Evolutionary conservation across 768 basidiomycete genomes (phyloP), one percentile per base, ranked within the genome.

Genomic region (Infundibulicybe gibba): DNA sequence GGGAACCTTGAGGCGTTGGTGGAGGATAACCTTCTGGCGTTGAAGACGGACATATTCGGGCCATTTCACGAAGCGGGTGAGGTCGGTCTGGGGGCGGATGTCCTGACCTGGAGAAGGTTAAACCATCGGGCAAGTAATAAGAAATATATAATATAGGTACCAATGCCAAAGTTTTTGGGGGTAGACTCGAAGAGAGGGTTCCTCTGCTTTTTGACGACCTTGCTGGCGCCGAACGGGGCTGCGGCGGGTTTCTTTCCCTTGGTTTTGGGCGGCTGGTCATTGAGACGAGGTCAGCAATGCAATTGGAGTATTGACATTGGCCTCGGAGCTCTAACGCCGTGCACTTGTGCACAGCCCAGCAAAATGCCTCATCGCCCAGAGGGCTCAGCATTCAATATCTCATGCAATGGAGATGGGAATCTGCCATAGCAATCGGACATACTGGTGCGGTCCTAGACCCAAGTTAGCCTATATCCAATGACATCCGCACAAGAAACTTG

Each of bases 1-100:
- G 55, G 95, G 95, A 20, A 97, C 94, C 81, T 98, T 98, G 58
- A 98, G 78, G 61, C 95, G 91, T 74, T 97, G 93, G 80, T 90
- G 76, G 50, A 98, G 86, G 72, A 98, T 95, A 61, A 97, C 92
- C 76, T 97, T 97, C 72, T 97, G 94, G 65, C 95, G 85, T 65
- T 98, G 95, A 40, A 98, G 87, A 63, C 94, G 91, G 58, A 98
- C 83, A 63, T 98, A 98, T 75, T 94, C 92, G 57, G 95, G 95
- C 95, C 95, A 99, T 70, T 97, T 97, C 74, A 97, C 90, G 75
- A 97, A 97, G 66, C 94, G 90, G 49, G 91, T 95, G 55, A 97
- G 71, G 71, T 98, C 95, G 46, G 81, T 81, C 66, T 79, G 80
- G 61, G 87, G 94, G 59, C 87, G 90, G 59, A 97, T 80, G 70